Evolutionary conservation across 2,329 filamentous ascomycete species (phyloP).

Genomic region (Escovopsis sp.): DNA sequence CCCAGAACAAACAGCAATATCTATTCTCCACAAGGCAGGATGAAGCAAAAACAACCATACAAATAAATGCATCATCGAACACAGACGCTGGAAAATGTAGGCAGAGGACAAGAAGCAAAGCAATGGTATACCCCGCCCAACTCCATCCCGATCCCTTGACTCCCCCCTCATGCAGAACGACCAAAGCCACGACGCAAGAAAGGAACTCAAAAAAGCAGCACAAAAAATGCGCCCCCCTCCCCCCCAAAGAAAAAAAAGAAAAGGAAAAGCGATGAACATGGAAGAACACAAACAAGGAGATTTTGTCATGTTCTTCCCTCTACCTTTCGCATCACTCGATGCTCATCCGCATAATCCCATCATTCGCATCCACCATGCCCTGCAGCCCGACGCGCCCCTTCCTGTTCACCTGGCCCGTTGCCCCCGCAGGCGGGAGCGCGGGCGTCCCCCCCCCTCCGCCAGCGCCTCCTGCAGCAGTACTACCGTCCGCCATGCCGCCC

Average conservation of each 20-base stretch:
- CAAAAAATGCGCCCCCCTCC: too few species aligned
- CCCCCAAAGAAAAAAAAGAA: not conserved
- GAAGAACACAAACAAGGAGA: not conserved
- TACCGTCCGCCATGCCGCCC: conserved; percentile 29
- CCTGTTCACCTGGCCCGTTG: conserved; percentile 31
- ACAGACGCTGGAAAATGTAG: too few species aligned
- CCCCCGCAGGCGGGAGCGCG: conserved; percentile 17
- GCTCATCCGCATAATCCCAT: conserved; percentile 92
- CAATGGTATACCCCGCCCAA: too few species aligned
- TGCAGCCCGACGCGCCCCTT: conserved; percentile 63
- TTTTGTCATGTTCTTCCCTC: not conserved
- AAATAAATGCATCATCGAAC: too few species aligned
- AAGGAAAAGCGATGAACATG: not conserved
- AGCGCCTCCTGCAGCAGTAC: conserved; percentile 36
- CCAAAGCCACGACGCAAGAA: too few species aligned
- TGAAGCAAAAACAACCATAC: too few species aligned
- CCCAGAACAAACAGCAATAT: too few species aligned
- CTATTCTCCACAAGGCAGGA: too few species aligned
- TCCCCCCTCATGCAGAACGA: too few species aligned
- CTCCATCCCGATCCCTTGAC: too few species aligned
- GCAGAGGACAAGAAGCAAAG: too few species aligned
- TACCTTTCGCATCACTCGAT: conserved; percentile 67
- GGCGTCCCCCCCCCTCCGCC: conserved; percentile 23
- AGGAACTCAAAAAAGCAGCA: not conserved
- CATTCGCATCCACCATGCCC: conserved; percentile 91